Base-by-base conservation (phyloP, 2,329 filamentous ascomycete genomes). In the Chaetomium olivaceum region DNA sequence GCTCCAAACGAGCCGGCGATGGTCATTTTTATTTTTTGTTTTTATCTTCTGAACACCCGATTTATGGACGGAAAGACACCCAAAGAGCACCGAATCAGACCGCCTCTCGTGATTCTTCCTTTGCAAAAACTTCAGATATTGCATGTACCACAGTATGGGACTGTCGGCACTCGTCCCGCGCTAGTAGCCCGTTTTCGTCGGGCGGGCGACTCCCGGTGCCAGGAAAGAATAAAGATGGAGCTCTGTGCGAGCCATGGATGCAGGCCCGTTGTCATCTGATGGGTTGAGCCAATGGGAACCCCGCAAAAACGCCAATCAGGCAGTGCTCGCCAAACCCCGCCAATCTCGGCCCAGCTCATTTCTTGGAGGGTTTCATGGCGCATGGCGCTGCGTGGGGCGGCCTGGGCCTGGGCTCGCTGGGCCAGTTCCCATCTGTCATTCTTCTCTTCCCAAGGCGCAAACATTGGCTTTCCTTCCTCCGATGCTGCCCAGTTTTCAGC, bases 271-370 rank as follows among this genome's bases (percentile, higher is more conserved):
- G 50, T 52, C 39, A 27, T n/a, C 21, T 57, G 3, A 11, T 46
- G 19, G 4, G 33, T 57, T 62, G 56, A 33, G 43, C 64, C 60
- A 66, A 65, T 66, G 50, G 23, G 5, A 8, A 11, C 9, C 8
- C 14, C 8, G 6, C 21, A 50, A 66, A 60, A 62, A 60, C 50
- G 64, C 64, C 60, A 63, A 61, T 60, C 64, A 62, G 59, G 64
- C 64, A 50, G 64, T 62, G 59, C 54, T 62, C 63, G 59, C 36
- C 54, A 65, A 62, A 29, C 12, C n/a, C 9, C 27, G 43, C 62
- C 63, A 61, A 58, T 59, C 56, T 29, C 7, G 27, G 60, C 39
- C 19, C 27, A 31, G 36, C 39, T 57, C 64, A 55, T 29, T 39
- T 62, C 27, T 43, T 51, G 33, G 46, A 19, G 29, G 52, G 58